Evolutionary conservation across 805 yeast species (phyloP), one percentile per base, ranked within the genome.

Genomic region (Candida nanaspora): DNA sequence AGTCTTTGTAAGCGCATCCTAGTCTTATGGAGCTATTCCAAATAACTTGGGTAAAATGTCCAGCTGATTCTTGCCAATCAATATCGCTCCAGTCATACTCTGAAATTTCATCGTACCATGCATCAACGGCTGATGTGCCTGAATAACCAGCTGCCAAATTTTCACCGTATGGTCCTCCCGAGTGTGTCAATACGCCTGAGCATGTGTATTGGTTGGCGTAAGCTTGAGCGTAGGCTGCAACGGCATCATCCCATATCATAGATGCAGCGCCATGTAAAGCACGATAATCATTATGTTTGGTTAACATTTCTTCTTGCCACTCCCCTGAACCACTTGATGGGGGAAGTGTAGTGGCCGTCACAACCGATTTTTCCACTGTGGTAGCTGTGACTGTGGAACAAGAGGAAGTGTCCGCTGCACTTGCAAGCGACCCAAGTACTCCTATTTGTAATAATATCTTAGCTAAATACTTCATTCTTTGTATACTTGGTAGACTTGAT

Each of bases 31-130:
- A 64, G 7, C 69, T 51, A 46, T 74, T 74, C 94, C 94, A 84
- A 21, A 84, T 74, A 27, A 82, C 54, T 62, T 84, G 91, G 14
- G 91, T 82, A 66, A 84, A 84, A 57, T 84, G 94, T 41, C 86
- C 86, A 15, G 77, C 73, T 15, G 69, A 68, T 41, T 62, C 67
- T 41, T 69, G 69, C 49, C 62, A 67, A 42, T 76, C 80, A 23
- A 80, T 76, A 38, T 72, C 60, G 36, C 61, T 54, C 63, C 60
- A 82, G 59, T 74, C 63, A 62, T 82, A 84, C 39, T 57, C 44
- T 10, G 52, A 42, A 48, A 80, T 82, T 65, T 84, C 91, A 44
- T 66, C 60, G 62, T 83, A 83, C 93, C 93, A 84, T 33, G 82
- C 78, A 45, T 80, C 81, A 31, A 82, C 83, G 23, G 68, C 54